Base-by-base conservation (phyloP, 2,329 filamentous ascomycete genomes). In the Fusarium guadeloupense region DNA sequence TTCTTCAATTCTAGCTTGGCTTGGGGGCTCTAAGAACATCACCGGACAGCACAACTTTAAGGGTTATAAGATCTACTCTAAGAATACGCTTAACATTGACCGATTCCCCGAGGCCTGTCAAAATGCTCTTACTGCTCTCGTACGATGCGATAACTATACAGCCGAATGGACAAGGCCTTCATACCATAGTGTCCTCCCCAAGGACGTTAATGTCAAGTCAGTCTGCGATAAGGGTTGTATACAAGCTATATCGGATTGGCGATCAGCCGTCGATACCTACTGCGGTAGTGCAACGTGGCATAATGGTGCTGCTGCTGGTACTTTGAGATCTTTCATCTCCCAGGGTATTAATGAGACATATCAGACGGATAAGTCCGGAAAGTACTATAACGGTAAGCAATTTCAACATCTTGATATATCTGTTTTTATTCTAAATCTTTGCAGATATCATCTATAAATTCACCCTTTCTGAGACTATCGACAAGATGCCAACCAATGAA, bases 1-100 rank as follows among this genome's bases (percentile, higher is more conserved):
- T 7, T 66, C 65, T 10, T 68, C 60, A 1, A 38, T 64, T 1
- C 39, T 68, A 0, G 59, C 66, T 9, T 68, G 64, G 64, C 56
- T 62, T 6, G 44, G 49, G 9, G 66, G 66, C 16, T 37, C 55
- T 0, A 39, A 58, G 30, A 34, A 54, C 9, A 17, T 50, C 14
- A 62, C 57, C 2, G 65, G 63, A 0, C 21, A 49, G 25, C 57
- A 53, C 1, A 34, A 20, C 6, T 68, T 67, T 13, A n/a, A 46
- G 0, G 60, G 63, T 5, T 64, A 60, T 37, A 62, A 19, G n/a
- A 34, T 64, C 16, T 8, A 59, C 17, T 6, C 26, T 4, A 21
- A 54, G 4, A 34, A 51, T 1, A 38, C 51, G 4, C 4, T 44
- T 25, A 49, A 30, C 5, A 59, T 50, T 10, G 40, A 21, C 0